Evolutionary conservation across 306 rosid species (phyloP).

Genomic region (Parietaria judaica): DNA sequence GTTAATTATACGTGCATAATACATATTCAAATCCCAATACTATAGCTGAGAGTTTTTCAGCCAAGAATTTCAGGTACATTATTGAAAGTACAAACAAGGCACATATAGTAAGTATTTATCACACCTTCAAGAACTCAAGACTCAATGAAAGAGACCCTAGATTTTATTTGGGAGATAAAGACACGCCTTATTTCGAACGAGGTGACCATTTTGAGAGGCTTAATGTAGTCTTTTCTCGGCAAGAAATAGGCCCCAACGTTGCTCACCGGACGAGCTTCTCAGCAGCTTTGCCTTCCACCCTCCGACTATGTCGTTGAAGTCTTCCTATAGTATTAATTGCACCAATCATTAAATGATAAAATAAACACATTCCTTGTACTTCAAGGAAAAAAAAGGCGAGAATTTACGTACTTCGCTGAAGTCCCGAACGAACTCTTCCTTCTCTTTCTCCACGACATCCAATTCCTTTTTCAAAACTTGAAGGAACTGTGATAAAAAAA

Average conservation of each 20-base stretch:
- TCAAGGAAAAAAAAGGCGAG: background rate
- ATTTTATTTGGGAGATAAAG: too few relatives aligned
- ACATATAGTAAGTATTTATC: too few relatives aligned
- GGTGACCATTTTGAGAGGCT: background rate
- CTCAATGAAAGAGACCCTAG: too few relatives aligned
- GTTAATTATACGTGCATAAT: too few relatives aligned
- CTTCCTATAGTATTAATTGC: slow-evolving; percentile 17
- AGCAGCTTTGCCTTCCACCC: slow-evolving; percentile 42
- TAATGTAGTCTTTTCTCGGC: slow-evolving; percentile 41
- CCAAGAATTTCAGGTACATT: too few relatives aligned
- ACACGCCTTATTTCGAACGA: background rate
- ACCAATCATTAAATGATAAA: background rate
- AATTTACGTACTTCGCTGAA: slow-evolving; percentile 49
- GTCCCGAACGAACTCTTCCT: slow-evolving; percentile 47
- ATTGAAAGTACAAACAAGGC: too few relatives aligned
- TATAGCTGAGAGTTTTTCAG: too few relatives aligned
- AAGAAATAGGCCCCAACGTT: slow-evolving; percentile 47
- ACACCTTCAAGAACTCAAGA: too few relatives aligned
- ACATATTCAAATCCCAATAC: too few relatives aligned
- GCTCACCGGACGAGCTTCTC: slow-evolving; percentile 32
- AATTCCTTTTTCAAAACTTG: slow-evolving; percentile 53
- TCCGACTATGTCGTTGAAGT: slow-evolving; percentile 32
- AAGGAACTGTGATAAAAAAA: slow-evolving; percentile 40
- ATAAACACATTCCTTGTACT: background rate
- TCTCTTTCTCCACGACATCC: slow-evolving; percentile 49